These are phyloP conservation scores for Alloteropsis semialata DNA, from an alignment of 176 grass and related monocot species.

Conservation along the genomic window DNA sequence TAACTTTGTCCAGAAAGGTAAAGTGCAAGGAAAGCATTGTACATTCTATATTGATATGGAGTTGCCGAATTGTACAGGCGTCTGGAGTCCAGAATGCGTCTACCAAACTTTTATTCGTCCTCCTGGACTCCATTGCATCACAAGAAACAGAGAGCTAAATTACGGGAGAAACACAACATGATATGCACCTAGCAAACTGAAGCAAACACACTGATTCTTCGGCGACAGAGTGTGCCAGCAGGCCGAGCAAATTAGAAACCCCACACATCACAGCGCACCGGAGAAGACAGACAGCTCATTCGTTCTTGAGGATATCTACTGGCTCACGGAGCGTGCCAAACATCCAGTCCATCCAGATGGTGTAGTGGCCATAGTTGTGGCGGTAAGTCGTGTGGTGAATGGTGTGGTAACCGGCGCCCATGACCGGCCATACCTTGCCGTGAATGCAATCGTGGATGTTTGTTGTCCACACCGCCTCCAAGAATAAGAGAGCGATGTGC, in stretches of 20 bases:
- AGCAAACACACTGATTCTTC: background rate
- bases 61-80: slow-evolving; percentile 22
- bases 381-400: slow-evolving; percentile 97
- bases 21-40: background rate
- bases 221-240: background rate
- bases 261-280: background rate
- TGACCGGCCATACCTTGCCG: slow-evolving; percentile 93
- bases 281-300: background rate
- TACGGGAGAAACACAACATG: background rate
- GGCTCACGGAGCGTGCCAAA: slow-evolving; percentile 88
- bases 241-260: slow-evolving; percentile 13
- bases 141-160: slow-evolving; percentile 2
- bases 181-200: slow-evolving; percentile 22
- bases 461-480: slow-evolving; percentile 82
- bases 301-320: slow-evolving; percentile 61
- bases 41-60: background rate
- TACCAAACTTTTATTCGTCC: slow-evolving; percentile 32
- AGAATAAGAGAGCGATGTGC: slow-evolving; percentile 59
- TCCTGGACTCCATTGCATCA: slow-evolving; percentile 1
- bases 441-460: slow-evolving; percentile 98
- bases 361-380: slow-evolving; percentile 98
- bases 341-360: slow-evolving; percentile 95
- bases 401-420: slow-evolving; percentile 96
- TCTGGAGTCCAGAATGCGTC: slow-evolving; percentile 1
- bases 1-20: background rate